phyloP scores from a whole-genome alignment of 306 rosid genomes.

The Trichosanthes truncata region DNA sequence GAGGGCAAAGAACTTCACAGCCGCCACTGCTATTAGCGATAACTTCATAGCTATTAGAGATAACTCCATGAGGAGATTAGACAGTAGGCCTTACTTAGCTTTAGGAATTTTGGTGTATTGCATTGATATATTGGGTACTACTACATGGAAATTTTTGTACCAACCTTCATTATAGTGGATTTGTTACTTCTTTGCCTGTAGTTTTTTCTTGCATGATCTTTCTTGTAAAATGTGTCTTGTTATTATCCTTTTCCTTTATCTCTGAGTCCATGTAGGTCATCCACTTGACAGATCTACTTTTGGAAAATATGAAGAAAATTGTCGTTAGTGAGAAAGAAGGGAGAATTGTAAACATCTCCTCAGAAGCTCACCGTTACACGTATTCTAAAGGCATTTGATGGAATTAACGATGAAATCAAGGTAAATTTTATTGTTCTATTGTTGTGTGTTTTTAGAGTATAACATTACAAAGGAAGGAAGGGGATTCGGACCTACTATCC shows the following conservation, averaged over 20 bases:
- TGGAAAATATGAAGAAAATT: slow-evolving; percentile 77
- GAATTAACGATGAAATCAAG: slow-evolving; percentile 51
- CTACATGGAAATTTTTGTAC: background rate
- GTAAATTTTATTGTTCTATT: too few relatives aligned
- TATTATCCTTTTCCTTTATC: background rate
- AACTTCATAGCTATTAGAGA: too few relatives aligned
- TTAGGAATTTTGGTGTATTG: background rate
- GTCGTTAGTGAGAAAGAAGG: slow-evolving; percentile 53
- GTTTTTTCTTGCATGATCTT: too few relatives aligned
- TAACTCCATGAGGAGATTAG: background rate
- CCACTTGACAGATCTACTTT: slow-evolving; percentile 68
- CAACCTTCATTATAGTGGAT: background rate
- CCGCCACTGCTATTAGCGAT: too few relatives aligned
- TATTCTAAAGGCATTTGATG: slow-evolving; percentile 64
- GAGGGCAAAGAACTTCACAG: too few relatives aligned
- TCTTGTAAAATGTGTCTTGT: background rate
- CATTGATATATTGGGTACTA: background rate
- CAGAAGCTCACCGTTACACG: slow-evolving; percentile 48
- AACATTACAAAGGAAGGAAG: too few relatives aligned
- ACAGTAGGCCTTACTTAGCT: background rate
- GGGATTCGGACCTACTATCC: too few relatives aligned
- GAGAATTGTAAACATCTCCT: slow-evolving; percentile 67
- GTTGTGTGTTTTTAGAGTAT: too few relatives aligned
- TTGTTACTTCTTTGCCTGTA: background rate
- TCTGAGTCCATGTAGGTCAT: slow-evolving; percentile 47